These are phyloP conservation scores for Vigna mungo DNA, from an alignment of 306 rosid genomes.

Conservation along the genomic window DNA sequence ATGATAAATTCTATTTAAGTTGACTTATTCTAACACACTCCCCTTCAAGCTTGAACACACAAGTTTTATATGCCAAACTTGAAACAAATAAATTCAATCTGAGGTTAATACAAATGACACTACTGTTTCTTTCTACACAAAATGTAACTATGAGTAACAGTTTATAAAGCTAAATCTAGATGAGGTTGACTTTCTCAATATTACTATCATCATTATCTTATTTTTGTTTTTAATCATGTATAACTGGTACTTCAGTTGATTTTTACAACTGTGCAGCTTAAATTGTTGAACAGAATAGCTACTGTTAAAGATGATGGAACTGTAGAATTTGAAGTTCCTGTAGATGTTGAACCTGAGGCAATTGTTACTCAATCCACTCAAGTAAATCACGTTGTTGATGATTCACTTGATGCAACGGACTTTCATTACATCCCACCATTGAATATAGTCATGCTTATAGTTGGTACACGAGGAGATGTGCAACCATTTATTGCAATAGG, in stretches of 20 bases:
- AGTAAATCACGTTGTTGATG: slow-evolving; percentile 56
- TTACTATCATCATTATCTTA: slow-evolving; percentile 1
- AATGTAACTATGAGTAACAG: too few relatives aligned
- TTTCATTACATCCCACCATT: slow-evolving; percentile 75
- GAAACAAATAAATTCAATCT: too few relatives aligned
- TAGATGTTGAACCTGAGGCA: slow-evolving; percentile 69
- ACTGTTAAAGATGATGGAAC: slow-evolving; percentile 94
- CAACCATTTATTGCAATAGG: slow-evolving; percentile 98
- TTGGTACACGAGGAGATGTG: slow-evolving; percentile 99
- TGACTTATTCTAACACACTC: too few relatives aligned
- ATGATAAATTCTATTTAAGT: too few relatives aligned
- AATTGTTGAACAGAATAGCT: slow-evolving; percentile 85
- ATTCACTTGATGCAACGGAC: slow-evolving; percentile 67
- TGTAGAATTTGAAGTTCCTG: slow-evolving; percentile 90
- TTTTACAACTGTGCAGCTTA: slow-evolving; percentile 70
- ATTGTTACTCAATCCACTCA: slow-evolving; percentile 49
- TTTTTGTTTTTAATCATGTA: slow-evolving; percentile 32
- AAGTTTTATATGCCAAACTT: too few relatives aligned
- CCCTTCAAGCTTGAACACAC: too few relatives aligned
- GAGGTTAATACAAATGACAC: too few relatives aligned
- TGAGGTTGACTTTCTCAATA: not conserved
- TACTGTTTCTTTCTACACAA: too few relatives aligned
- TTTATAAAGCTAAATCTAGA: too few relatives aligned
- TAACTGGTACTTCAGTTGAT: slow-evolving; percentile 38
- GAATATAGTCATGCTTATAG: slow-evolving; percentile 90